phyloP scores from a whole-genome alignment of 177 flowering plant species.

The Telopea speciosissima region DNA sequence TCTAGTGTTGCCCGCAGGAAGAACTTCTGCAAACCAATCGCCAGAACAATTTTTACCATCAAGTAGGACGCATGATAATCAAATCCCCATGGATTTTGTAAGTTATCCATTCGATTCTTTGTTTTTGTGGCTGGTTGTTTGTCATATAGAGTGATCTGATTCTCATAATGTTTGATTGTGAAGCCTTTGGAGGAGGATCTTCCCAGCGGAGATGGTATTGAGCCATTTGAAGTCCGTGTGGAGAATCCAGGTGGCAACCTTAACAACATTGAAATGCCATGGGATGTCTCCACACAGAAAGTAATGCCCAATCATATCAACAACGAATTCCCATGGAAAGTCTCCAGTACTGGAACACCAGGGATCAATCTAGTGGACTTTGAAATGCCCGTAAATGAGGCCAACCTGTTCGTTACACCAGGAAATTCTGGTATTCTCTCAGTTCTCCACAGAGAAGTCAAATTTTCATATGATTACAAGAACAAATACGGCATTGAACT shows the following conservation, averaged over 20 bases:
- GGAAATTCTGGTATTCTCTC: conserved; percentile 48
- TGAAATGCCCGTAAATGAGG: conserved; percentile 15
- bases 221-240: conserved; percentile 28
- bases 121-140: background rate
- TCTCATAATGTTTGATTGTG: conserved; percentile 13
- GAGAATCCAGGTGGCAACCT: conserved; percentile 34
- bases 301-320: conserved; percentile 22
- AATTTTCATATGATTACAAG: too few species aligned
- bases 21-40: conserved; percentile 35
- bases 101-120: conserved; percentile 12
- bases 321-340: conserved; percentile 16
- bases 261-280: conserved; percentile 21
- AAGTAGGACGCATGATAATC: conserved; percentile 17
- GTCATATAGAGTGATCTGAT: too few species aligned
- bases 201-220: conserved; percentile 39
- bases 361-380: background rate
- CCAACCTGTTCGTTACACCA: conserved; percentile 33
- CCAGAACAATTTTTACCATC: conserved; percentile 48
- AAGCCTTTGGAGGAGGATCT: conserved; percentile 60
- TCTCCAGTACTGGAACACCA: conserved; percentile 37
- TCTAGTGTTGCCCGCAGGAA: conserved; percentile 30
- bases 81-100: conserved; percentile 36
- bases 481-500: too few species aligned
- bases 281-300: conserved; percentile 26
- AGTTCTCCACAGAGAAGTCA: too few species aligned